Percentiles rank a stretch among this genome's conserved stretches.
These are phyloP conservation scores for Ceratocystis smalleyi DNA, from an alignment of 2,329 filamentous ascomycete species.

Conservation along the genomic window DNA sequence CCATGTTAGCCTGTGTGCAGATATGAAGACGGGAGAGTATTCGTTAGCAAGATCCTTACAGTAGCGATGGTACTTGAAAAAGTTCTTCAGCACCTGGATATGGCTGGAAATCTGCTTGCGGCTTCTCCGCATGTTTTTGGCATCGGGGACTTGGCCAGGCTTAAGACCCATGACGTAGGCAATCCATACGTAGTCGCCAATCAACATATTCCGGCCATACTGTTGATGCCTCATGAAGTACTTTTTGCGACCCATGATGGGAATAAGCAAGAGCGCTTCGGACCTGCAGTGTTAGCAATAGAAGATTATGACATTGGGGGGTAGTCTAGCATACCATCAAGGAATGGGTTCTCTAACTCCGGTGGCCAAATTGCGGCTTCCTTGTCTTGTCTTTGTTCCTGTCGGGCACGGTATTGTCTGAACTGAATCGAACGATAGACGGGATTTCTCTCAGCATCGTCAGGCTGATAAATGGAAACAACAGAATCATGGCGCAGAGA, in stretches of 20 bases:
- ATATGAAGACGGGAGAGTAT: background rate
- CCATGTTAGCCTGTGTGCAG: background rate
- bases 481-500: conserved; percentile 12
- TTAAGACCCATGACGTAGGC: conserved; percentile 32
- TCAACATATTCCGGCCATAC: conserved; percentile 54
- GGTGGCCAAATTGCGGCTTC: conserved; percentile 40
- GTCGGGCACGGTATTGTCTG: conserved; percentile 48
- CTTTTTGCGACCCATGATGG: conserved; percentile 50
- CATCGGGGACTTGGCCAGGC: conserved; percentile 31
- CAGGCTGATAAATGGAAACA: conserved; percentile 3
- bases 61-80: conserved; percentile 45
- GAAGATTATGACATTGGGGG: background rate
- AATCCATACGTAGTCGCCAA: conserved; percentile 51
- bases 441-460: conserved; percentile 34
- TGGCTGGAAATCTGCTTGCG: conserved; percentile 53
- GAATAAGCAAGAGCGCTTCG: conserved; percentile 47
- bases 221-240: conserved; percentile 48
- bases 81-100: conserved; percentile 54
- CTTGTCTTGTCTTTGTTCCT: conserved; percentile 48
- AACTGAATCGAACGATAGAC: conserved; percentile 48
- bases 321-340: conserved; percentile 39
- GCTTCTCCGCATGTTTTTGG: conserved; percentile 31
- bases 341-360: conserved; percentile 48
- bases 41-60: conserved; percentile 33
- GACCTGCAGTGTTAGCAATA: background rate